A percentile compares a stretch with the other conserved stretches of the same genome.
These are phyloP conservation scores for Botrytis aclada DNA, from an alignment of 2,329 filamentous ascomycete species.

Conservation along the genomic window DNA sequence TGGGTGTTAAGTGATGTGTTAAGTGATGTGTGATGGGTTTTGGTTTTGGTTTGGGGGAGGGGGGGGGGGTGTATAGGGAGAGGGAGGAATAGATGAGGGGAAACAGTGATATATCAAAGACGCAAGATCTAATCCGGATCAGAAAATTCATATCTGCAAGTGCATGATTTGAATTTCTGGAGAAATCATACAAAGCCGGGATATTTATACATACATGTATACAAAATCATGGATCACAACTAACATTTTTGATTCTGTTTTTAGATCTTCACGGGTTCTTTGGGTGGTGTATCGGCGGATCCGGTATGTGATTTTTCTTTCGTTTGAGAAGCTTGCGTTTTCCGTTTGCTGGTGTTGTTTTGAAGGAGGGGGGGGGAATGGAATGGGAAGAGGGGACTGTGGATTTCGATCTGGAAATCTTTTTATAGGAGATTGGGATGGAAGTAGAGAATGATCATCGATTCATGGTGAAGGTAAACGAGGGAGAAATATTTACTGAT, in stretches of 20 bases:
- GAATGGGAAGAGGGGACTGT: neutral
- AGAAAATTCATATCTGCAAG: neutral
- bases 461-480: neutral
- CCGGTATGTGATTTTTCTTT: neutral
- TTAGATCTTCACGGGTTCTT: conserved; percentile 13
- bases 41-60: neutral
- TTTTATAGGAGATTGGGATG: neutral
- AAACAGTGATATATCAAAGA: neutral
- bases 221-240: neutral
- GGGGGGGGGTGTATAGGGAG: neutral
- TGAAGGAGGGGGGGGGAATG: neutral
- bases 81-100: neutral
- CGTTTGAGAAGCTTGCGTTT: neutral
- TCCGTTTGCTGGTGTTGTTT: neutral
- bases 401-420: neutral
- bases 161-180: neutral
- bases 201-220: neutral
- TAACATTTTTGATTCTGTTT: too few species aligned
- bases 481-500: neutral
- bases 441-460: neutral
- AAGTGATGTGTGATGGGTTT: neutral
- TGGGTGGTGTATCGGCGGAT: conserved; percentile 11
- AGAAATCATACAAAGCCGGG: too few species aligned
- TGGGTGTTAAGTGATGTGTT: neutral
- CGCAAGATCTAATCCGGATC: neutral